A percentile compares a stretch with the other conserved stretches of the same genome.
Conservation (phyloP, 2,329 filamentous ascomycete genomes). For the Chaetomiaceae sp. region DNA sequence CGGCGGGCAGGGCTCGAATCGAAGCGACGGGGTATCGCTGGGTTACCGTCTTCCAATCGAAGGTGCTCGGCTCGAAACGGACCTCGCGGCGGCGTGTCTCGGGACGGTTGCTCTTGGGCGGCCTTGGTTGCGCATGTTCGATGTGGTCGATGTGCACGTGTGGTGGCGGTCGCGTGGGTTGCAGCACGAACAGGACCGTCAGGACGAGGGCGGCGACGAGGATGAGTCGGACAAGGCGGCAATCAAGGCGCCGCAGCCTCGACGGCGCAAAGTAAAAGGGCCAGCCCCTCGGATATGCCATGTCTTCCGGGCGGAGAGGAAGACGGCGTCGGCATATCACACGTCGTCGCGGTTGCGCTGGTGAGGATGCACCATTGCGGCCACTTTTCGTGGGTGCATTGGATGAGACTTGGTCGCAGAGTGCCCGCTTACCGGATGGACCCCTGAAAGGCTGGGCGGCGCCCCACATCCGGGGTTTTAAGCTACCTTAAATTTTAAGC, state of each 20-base stretch:
- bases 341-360: background rate
- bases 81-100: background rate
- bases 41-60: slow-evolving; percentile 23
- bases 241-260: background rate
- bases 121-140: no score
- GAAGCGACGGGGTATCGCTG: slow-evolving; percentile 26
- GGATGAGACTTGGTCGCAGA: no score
- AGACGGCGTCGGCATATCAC: background rate
- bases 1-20: slow-evolving; percentile 27
- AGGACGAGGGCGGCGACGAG: slow-evolving; percentile 12
- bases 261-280: background rate
- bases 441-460: no score
- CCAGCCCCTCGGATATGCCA: background rate
- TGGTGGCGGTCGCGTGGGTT: background rate
- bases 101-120: background rate
- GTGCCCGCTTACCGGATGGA: no score
- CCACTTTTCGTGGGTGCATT: no score
- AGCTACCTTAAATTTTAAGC: no score
- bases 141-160: background rate
- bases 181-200: slow-evolving; percentile 10
- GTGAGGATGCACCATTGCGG: background rate
- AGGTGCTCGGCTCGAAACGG: slow-evolving; percentile 19
- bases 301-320: background rate
- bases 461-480: no score
- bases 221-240: slow-evolving; percentile 14